Percentiles rank a stretch among this genome's conserved stretches.
phyloP scores from a whole-genome alignment of 306 rosid genomes.

The Gastrolobium bilobum region DNA sequence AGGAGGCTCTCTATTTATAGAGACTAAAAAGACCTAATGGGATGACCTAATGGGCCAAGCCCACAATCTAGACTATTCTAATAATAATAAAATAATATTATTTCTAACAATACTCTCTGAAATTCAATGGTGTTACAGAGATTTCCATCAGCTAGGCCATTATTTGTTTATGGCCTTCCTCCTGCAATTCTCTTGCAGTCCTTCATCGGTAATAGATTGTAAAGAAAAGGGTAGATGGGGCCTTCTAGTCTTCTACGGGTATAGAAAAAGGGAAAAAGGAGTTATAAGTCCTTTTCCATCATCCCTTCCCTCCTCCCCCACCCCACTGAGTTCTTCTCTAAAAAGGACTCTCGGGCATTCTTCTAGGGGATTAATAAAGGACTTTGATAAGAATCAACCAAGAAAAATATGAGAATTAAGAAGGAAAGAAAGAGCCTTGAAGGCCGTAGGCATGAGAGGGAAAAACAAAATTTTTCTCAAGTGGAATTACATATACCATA shows the following conservation, averaged over 20 bases:
- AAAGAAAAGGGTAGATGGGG: conserved; percentile 6
- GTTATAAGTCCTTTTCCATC: background rate
- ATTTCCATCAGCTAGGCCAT: background rate
- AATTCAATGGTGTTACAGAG: background rate
- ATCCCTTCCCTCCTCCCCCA: background rate
- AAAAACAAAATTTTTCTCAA: too few species aligned
- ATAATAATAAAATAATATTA: too few species aligned
- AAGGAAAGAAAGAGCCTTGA: too few species aligned
- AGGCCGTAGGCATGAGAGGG: too few species aligned
- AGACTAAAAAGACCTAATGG: too few species aligned
- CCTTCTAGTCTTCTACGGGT: background rate
- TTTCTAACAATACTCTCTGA: too few species aligned
- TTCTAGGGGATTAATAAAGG: background rate
- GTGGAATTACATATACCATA: too few species aligned
- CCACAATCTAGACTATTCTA: too few species aligned
- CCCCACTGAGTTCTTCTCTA: background rate
- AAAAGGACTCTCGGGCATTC: background rate
- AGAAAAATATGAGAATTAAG: too few species aligned
- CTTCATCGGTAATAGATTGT: background rate
- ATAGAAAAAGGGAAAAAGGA: background rate
- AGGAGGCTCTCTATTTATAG: too few species aligned
- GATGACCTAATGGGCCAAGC: too few species aligned
- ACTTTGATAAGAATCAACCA: too few species aligned
- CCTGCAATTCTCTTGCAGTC: background rate
- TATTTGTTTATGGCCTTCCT: background rate